Evolutionary conservation across 2,329 filamentous ascomycete genomes (phyloP), one percentile per base, ranked within the genome.

Genomic region (Xylariomycetidae sp.): DNA sequence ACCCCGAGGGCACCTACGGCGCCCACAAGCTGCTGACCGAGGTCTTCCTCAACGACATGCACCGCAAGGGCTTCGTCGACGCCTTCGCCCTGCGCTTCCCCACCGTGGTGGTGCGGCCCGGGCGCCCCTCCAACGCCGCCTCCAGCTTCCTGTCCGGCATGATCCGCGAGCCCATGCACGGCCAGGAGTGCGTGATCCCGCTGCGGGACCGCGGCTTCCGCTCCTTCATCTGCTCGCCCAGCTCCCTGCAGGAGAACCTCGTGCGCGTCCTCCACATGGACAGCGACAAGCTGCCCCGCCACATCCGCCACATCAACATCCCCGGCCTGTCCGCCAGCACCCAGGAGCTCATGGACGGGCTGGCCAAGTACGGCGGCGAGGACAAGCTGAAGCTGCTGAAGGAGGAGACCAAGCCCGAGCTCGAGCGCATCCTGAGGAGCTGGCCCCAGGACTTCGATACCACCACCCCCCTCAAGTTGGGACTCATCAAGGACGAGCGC

Each of bases 1-100:
- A 74, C 23, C 77, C 77, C 0, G 69, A 79, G 49, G 71, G 70
- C 24, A 77, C 72, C 10, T 81, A 81, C 50, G 77, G 77, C 20
- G 68, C 73, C 5, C 72, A 79, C 54, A 81, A 82, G 54, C 61
- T 79, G 39, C 68, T 79, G 53, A 73, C 70, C 37, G 77, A 82
- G 57, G 64, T 70, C 2, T 61, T 80, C 7, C 52, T 82, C 49
- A 81, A 80, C 55, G 76, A 81, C 41, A 72, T 79, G 54, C 75
- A 74, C 34, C 65, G 77, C 16, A 64, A 71, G 32, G 71, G 72
- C 1, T 68, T 71, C 35, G 67, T 81, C 37, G 72, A 75, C 37
- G 76, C 69, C 6, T 70, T 76, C 31, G 63, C 64, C 3, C 64
- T 76, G 30, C 71, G 77, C 1, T 72, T 82, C 31, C 76, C 77